phyloP scores from a whole-genome alignment of 345 rosid species.

The Fremontodendron californicum region DNA sequence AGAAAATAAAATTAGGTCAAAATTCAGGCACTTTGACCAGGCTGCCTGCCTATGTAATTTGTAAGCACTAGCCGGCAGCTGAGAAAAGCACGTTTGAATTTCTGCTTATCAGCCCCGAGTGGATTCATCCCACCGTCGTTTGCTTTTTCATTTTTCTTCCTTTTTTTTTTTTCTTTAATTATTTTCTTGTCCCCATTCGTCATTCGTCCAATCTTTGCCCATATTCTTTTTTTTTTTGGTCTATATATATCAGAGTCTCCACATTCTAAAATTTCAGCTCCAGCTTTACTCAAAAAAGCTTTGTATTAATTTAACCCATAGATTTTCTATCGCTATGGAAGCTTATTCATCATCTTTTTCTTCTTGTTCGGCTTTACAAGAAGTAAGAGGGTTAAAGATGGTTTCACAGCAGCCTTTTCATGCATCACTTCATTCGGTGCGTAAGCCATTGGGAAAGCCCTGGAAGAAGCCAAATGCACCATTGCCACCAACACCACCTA shows the following conservation, averaged over 20 bases:
- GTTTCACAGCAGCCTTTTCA: constrained; percentile 26
- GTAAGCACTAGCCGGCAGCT: constrained; percentile 28
- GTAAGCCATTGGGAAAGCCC: constrained; percentile 50
- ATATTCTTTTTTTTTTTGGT: neutral
- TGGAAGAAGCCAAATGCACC: constrained; percentile 65
- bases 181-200: neutral
- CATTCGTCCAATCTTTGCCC: neutral
- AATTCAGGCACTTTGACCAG: constrained; percentile 12
- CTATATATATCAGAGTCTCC: neutral
- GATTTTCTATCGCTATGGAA: constrained; percentile 21
- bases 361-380: constrained; percentile 20
- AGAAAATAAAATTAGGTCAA: constrained; percentile 23
- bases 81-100: neutral
- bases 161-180: neutral
- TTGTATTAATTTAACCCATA: neutral
- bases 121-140: neutral
- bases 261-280: neutral
- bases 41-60: neutral
- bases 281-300: neutral
- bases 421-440: constrained; percentile 50
- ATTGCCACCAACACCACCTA: constrained; percentile 54
- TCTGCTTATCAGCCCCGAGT: neutral
- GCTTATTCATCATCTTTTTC: constrained; percentile 29
- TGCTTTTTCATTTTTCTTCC: neutral
- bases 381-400: constrained; percentile 1